Percentiles rank a stretch among this genome's conserved stretches.
These are phyloP conservation scores for Beta vulgaris DNA, from an alignment of 148 eudicot species.

Conservation along the genomic window DNA sequence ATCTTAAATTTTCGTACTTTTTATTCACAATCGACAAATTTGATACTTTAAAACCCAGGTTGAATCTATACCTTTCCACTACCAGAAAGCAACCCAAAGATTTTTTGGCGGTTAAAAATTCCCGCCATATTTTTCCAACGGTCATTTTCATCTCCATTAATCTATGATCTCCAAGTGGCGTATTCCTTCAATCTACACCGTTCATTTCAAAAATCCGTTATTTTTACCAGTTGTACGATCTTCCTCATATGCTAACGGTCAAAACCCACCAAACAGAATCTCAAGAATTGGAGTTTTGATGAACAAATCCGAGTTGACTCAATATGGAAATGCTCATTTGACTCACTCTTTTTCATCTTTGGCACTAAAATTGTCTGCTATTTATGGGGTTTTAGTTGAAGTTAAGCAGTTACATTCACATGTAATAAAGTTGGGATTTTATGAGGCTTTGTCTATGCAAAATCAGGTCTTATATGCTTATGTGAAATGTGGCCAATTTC, in stretches of 20 bases:
- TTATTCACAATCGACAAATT: background rate
- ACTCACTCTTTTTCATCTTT: constrained; percentile 31
- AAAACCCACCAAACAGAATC: constrained; percentile 9
- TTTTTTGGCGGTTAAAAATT: constrained; percentile 9
- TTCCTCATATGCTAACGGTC: constrained; percentile 13
- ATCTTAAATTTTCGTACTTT: background rate
- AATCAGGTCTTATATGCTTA: constrained; percentile 46
- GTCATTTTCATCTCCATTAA: constrained; percentile 13
- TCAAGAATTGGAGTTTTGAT: constrained; percentile 24
- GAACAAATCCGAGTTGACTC: constrained; percentile 14
- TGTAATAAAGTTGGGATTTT: constrained; percentile 39
- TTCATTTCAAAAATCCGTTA: constrained; percentile 30
- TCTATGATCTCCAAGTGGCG: constrained; percentile 28
- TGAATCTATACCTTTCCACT: background rate
- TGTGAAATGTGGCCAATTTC: constrained; percentile 35
- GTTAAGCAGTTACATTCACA: constrained; percentile 42
- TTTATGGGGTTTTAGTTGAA: constrained; percentile 18
- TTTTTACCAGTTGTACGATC: background rate
- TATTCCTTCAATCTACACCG: constrained; percentile 19
- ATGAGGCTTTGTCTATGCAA: constrained; percentile 32
- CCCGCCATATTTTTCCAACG: constrained; percentile 25
- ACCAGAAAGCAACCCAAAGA: background rate
- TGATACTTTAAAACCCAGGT: constrained; percentile 2
- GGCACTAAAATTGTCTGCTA: constrained; percentile 36
- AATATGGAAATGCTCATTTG: constrained; percentile 12